Evolutionary conservation across 768 basidiomycete genomes (phyloP).

Genomic region (Imleria badia): DNA sequence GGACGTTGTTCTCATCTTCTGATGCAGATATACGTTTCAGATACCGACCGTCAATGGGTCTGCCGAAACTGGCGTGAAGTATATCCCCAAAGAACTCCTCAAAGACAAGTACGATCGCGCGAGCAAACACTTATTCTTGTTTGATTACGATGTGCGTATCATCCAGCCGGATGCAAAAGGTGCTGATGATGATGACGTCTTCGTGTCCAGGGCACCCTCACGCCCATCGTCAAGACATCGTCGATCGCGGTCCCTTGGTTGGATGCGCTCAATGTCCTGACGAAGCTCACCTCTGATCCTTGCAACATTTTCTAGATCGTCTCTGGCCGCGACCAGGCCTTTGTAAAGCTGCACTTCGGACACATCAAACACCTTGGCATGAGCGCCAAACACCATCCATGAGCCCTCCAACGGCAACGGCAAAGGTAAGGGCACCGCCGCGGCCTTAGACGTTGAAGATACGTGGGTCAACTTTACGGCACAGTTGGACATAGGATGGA

Average conservation of each 20-base stretch:
- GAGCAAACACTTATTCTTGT: conserved; percentile 84
- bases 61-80: no score
- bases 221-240: conserved; percentile 95
- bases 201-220: conserved; percentile 75
- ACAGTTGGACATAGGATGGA: conserved; percentile 95
- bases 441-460: conserved; percentile 22
- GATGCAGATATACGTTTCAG: no score
- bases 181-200: conserved; percentile 4
- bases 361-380: conserved; percentile 82
- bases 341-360: conserved; percentile 90
- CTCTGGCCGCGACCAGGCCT: conserved; percentile 90
- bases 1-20: no score
- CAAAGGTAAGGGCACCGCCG: not conserved
- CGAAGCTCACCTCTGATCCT: conserved; percentile 72
- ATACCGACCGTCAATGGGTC: no score
- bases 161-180: not conserved
- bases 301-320: conserved; percentile 95
- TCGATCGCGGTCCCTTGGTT: conserved; percentile 81
- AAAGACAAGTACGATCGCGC: conserved; percentile 62
- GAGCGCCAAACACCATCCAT: conserved; percentile 89
- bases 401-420: conserved; percentile 51
- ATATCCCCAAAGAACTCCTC: conserved; percentile 64
- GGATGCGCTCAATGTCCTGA: conserved; percentile 71
- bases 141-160: conserved; percentile 88
- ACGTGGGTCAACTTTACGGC: conserved; percentile 91